Evolutionary conservation across 2,329 filamentous ascomycete species (phyloP).

Genomic region (Xylaria sp.): DNA sequence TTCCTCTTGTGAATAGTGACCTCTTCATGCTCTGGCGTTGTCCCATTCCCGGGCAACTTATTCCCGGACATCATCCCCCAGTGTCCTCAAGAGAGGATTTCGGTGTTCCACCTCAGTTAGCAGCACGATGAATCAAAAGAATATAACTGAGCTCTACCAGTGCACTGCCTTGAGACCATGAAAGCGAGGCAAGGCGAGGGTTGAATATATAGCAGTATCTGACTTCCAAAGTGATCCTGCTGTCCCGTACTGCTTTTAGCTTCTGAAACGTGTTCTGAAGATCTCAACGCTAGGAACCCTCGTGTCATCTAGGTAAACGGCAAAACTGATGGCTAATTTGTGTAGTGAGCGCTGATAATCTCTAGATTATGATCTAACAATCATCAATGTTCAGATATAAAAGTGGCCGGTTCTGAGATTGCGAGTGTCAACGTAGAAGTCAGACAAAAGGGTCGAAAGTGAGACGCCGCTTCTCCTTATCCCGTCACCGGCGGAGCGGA

Average conservation of each 20-base stretch:
- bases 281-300: neutral
- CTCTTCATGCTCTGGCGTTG: conserved; percentile 7
- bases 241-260: neutral
- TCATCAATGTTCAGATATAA: neutral
- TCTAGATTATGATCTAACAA: neutral
- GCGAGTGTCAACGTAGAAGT: neutral
- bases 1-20: neutral
- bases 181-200: neutral
- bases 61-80: conserved; percentile 21
- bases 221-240: neutral
- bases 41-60: neutral
- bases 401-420: neutral
- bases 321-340: neutral
- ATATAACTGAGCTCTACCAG: neutral
- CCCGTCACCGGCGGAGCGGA: neutral
- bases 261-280: conserved; percentile 25
- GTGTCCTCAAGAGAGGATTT: neutral
- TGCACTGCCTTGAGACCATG: neutral
- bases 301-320: conserved; percentile 11
- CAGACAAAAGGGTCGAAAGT: neutral
- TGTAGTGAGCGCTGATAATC: no score
- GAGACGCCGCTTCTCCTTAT: neutral
- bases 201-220: neutral
- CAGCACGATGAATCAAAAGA: neutral
- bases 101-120: neutral